Conservation (phyloP, 2,329 filamentous ascomycete genomes). For the Ophiostoma populinum region DNA sequence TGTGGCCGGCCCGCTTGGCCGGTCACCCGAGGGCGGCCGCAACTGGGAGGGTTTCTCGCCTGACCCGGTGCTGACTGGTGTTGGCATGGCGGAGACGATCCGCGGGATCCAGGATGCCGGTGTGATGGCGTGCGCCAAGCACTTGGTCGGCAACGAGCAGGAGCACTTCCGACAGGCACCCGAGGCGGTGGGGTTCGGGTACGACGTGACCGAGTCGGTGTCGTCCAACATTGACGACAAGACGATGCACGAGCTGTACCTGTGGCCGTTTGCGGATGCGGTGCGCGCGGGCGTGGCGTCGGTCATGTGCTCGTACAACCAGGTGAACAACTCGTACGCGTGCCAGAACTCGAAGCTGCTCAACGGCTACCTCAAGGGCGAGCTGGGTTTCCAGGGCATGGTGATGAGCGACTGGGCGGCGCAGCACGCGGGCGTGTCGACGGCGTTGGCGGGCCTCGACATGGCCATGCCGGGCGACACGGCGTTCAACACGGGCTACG, state of each 20-base stretch:
- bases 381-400: conserved; percentile 50
- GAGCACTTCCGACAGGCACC: conserved; percentile 55
- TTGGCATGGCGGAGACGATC: conserved; percentile 55
- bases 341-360: conserved; percentile 49
- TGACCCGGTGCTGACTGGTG: conserved; percentile 58
- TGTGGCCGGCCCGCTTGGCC: conserved; percentile 55
- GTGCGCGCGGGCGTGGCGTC: conserved; percentile 34
- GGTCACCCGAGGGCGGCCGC: conserved; percentile 47
- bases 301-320: conserved; percentile 39
- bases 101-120: conserved; percentile 66
- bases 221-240: conserved; percentile 40
- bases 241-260: conserved; percentile 43
- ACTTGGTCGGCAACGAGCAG: conserved; percentile 55
- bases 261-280: conserved; percentile 48
- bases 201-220: conserved; percentile 41
- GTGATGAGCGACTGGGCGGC: conserved; percentile 43
- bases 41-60: conserved; percentile 59
- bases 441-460: conserved; percentile 57
- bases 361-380: conserved; percentile 45
- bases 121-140: conserved; percentile 63
- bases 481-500: conserved; percentile 42
- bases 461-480: conserved; percentile 62
- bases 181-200: conserved; percentile 39
- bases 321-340: conserved; percentile 47
- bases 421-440: conserved; percentile 50